phyloP scores from a whole-genome alignment of 2,329 filamentous ascomycete genomes.

The Botrytis hyacinthi region DNA sequence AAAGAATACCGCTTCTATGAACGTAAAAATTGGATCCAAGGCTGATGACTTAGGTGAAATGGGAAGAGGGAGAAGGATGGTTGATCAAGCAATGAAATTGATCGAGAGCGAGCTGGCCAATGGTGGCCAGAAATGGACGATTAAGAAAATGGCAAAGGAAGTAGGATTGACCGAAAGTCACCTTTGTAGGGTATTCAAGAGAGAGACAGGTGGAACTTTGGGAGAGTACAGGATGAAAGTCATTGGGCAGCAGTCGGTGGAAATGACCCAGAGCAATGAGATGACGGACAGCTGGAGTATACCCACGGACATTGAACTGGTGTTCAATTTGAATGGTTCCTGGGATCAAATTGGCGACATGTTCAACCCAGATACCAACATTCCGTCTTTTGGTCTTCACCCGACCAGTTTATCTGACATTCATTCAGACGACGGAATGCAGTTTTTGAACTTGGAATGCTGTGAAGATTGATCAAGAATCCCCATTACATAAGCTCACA shows the following conservation, averaged over 20 bases:
- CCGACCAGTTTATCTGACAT: background rate
- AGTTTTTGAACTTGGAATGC: background rate
- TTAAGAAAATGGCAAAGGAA: slow-evolving; percentile 50
- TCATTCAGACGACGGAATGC: background rate
- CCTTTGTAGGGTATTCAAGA: slow-evolving; percentile 59
- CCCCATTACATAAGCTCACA: too few species aligned
- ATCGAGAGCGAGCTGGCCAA: background rate
- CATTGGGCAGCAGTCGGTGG: background rate
- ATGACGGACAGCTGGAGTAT: background rate
- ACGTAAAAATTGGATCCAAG: accelerated
- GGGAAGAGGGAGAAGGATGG: slow-evolving; percentile 9
- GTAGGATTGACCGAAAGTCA: slow-evolving; percentile 56
- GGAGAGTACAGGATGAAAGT: slow-evolving; percentile 22
- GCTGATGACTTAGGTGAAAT: background rate
- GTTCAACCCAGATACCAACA: background rate
- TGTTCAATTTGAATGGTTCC: background rate
- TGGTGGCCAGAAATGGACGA: slow-evolving; percentile 35
- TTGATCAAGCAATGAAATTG: background rate
- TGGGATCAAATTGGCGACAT: background rate
- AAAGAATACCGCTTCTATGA: background rate
- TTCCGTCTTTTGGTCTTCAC: too few species aligned
- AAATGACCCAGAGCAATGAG: background rate
- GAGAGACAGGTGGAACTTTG: slow-evolving; percentile 36
- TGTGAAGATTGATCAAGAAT: background rate
- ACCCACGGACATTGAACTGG: background rate